These are phyloP conservation scores for Chalaropsis ovoidea DNA, from an alignment of 2,329 filamentous ascomycete species.

Conservation along the genomic window DNA sequence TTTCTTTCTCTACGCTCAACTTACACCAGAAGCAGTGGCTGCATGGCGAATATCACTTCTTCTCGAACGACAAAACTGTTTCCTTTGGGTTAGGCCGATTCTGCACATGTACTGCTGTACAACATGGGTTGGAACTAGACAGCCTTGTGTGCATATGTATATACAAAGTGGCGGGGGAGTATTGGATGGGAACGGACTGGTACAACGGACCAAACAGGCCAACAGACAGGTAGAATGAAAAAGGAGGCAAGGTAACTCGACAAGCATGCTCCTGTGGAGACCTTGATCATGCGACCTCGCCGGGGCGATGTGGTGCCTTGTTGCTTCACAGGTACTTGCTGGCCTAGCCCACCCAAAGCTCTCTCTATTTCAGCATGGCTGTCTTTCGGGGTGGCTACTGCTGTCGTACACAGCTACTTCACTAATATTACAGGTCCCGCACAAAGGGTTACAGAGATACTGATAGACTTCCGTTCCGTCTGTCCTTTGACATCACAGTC, in stretches of 20 bases:
- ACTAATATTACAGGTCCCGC: not conserved
- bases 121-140: not conserved
- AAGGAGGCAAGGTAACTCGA: not conserved
- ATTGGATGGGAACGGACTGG: not conserved
- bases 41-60: not conserved
- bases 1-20: not conserved
- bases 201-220: not conserved
- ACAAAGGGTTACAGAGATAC: not conserved
- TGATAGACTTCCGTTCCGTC: too few relatives aligned
- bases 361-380: not conserved
- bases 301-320: not conserved
- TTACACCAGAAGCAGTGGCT: not conserved
- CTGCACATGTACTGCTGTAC: not conserved
- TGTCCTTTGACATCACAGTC: not conserved
- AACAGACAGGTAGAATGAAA: not conserved
- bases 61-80: constrained; percentile 8
- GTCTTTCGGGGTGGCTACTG: too few relatives aligned
- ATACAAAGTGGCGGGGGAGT: constrained; percentile 1
- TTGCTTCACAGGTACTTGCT: too few relatives aligned
- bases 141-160: constrained; percentile 1
- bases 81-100: constrained; percentile 2
- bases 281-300: not conserved
- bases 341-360: too few relatives aligned
- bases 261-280: not conserved
- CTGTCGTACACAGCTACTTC: not conserved